Evolutionary conservation across 805 yeast species (phyloP).

Genomic region (Starmerella tilneyi): DNA sequence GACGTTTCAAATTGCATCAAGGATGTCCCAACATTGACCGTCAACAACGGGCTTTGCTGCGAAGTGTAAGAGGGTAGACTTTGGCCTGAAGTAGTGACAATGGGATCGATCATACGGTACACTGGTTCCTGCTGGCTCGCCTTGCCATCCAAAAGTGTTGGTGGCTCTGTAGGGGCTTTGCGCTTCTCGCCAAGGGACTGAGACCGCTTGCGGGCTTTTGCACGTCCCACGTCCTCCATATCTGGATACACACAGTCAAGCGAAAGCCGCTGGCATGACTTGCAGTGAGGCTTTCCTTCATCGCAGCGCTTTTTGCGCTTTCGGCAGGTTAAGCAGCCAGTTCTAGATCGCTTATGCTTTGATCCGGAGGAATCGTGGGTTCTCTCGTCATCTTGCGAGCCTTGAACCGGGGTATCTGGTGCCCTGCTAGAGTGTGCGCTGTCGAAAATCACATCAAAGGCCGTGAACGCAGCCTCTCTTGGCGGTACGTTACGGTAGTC

Average conservation of each 20-base stretch:
- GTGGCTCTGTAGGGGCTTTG: no score
- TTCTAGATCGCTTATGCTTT: slow-evolving; percentile 21
- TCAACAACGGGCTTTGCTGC: no score
- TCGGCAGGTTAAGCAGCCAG: slow-evolving; percentile 71
- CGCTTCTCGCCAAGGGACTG: not conserved
- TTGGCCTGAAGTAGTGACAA: no score
- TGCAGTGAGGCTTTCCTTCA: slow-evolving; percentile 56
- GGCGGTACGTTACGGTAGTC: not conserved
- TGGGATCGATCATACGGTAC: no score
- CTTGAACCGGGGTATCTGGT: not conserved
- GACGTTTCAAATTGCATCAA: no score
- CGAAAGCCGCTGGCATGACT: slow-evolving; percentile 55
- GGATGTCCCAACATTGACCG: no score
- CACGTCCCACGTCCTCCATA: not conserved
- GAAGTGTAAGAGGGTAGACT: no score
- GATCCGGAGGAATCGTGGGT: no score
- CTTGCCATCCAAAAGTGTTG: no score
- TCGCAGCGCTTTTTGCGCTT: slow-evolving; percentile 69
- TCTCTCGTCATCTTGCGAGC: no score
- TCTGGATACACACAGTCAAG: slow-evolving; percentile 63
- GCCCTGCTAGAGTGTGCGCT: not conserved
- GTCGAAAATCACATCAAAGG: not conserved
- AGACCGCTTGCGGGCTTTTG: not conserved
- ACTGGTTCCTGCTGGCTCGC: no score
- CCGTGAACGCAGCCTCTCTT: not conserved